Base-by-base conservation (phyloP, 345 rosid genomes). In the Microthlaspi erraticum region DNA sequence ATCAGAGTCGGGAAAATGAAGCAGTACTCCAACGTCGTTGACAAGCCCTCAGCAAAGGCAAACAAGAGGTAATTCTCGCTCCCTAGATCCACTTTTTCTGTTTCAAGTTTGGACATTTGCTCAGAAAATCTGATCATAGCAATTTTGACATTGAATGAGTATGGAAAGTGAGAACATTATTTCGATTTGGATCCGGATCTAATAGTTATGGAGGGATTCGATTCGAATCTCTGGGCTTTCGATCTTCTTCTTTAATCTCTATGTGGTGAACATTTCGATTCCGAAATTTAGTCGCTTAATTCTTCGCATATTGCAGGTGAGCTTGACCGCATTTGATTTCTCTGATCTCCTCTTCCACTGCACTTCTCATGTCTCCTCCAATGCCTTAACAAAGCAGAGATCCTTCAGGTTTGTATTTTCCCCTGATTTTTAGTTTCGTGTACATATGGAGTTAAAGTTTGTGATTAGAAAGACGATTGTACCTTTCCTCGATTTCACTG, bases 1-100 rank as follows among this genome's bases (percentile, higher is more conserved):
- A 94, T 94, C 81, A 95, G 99, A 77, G 96, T 70, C 10, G 90
- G 99, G 31, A 94, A 94, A 93, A 77, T 82, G 73, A 94, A 94
- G 88, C 99, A 88, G 68, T 89, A 94, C 88, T 76, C 97, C 4
- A 94, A 91, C 64, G 86, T 94, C 66, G 93, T 94, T 59, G 99
- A 94, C 60, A 94, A 87, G 71, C 97, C 43, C 97, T 94, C 69
- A 83, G 88, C 84, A 94, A 89, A 84, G 97, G 99, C 82, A 94
- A 94, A 70, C 99, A 89, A 81, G 99, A 94, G 95, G 99, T 90
- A 9, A 6, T 14, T 19, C 45, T 41, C 67, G 46, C 72, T 70
- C 23, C 14, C 2, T 32, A 66, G 58, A 18, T 42, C 49, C 43
- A 46, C 54, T 45, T 68, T 45, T 19, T n/a, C 43, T 51, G 18